A percentile compares a stretch with the other conserved stretches of the same genome.
These are phyloP conservation scores for Leptomonas seymouri DNA, from an alignment of 208 protist species.

Conservation along the genomic window DNA sequence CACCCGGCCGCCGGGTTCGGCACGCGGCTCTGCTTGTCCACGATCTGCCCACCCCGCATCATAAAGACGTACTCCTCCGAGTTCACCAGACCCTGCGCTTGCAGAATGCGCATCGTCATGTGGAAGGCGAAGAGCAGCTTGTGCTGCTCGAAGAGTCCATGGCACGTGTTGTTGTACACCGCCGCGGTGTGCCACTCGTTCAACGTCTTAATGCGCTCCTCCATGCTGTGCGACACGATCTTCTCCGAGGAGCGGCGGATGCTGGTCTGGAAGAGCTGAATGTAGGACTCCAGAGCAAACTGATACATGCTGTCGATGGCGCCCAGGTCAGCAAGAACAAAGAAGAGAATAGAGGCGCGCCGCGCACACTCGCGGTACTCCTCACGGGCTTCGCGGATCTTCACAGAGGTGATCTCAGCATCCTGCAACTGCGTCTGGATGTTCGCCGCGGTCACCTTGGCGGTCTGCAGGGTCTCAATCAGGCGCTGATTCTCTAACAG, in stretches of 20 bases:
- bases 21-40: conserved; percentile 94
- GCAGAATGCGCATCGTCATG: conserved; percentile 97
- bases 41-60: conserved; percentile 95
- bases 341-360: conserved; percentile 98
- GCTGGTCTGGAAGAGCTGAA: conserved; percentile 95
- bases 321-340: conserved; percentile 97
- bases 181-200: conserved; percentile 98
- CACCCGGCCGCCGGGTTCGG: conserved; percentile 96
- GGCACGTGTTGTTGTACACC: conserved; percentile 98
- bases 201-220: conserved; percentile 94
- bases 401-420: conserved; percentile 94
- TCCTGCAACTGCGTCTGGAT: conserved; percentile 94
- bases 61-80: conserved; percentile 98
- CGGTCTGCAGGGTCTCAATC: conserved; percentile 97
- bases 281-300: conserved; percentile 98
- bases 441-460: conserved; percentile 96
- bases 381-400: conserved; percentile 97
- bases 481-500: conserved; percentile 98
- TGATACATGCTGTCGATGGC: conserved; percentile 99
- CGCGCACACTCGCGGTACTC: conserved; percentile 96
- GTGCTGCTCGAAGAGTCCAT: conserved; percentile 98
- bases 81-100: conserved; percentile 90
- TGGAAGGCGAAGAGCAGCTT: conserved; percentile 99
- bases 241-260: conserved; percentile 95
- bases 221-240: conserved; percentile 81